A percentile compares a stretch with the other conserved stretches of the same genome.
Conservation (phyloP, 1,139 yeast genomes). For the Komagataea norvegica region DNA sequence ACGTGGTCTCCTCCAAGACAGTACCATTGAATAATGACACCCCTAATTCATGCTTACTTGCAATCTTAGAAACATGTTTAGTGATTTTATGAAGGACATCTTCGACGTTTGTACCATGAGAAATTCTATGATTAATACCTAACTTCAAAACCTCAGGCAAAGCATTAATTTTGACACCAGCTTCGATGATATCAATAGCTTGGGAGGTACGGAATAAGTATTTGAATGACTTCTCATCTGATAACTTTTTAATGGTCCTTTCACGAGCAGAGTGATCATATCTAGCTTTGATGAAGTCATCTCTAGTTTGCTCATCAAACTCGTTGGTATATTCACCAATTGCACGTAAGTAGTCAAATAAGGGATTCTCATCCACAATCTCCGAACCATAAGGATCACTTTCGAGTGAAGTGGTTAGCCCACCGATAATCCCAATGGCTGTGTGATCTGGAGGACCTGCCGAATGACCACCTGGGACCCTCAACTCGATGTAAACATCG, state of each 20-base stretch:
- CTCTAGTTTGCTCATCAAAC: slow-evolving; percentile 19
- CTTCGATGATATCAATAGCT: slow-evolving; percentile 63
- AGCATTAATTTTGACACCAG: slow-evolving; percentile 69
- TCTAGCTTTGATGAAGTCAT: slow-evolving; percentile 40
- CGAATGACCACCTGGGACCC: slow-evolving; percentile 66
- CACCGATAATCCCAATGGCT: slow-evolving; percentile 57
- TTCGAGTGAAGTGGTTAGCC: slow-evolving; percentile 46
- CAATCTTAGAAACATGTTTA: slow-evolving; percentile 37
- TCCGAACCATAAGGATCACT: slow-evolving; percentile 38
- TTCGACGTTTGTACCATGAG: slow-evolving; percentile 44
- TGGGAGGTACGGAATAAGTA: slow-evolving; percentile 58
- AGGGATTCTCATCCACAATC: slow-evolving; percentile 46
- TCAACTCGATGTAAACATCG: slow-evolving; percentile 43
- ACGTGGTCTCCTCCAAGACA: slow-evolving; percentile 26
- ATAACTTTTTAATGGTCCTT: slow-evolving; percentile 34
- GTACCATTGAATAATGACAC: slow-evolving; percentile 35
- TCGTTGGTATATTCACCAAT: slow-evolving; percentile 25
- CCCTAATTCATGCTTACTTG: slow-evolving; percentile 44
- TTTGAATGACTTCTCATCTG: slow-evolving; percentile 28
- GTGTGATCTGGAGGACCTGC: slow-evolving; percentile 69
- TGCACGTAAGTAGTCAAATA: slow-evolving; percentile 33
- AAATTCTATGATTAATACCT: slow-evolving; percentile 55
- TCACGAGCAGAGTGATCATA: slow-evolving; percentile 39
- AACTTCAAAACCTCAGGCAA: slow-evolving; percentile 60
- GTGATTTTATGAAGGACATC: slow-evolving; percentile 38